Evolutionary conservation across 257 asterid species (phyloP).

Genomic region (Misopates orontium): DNA sequence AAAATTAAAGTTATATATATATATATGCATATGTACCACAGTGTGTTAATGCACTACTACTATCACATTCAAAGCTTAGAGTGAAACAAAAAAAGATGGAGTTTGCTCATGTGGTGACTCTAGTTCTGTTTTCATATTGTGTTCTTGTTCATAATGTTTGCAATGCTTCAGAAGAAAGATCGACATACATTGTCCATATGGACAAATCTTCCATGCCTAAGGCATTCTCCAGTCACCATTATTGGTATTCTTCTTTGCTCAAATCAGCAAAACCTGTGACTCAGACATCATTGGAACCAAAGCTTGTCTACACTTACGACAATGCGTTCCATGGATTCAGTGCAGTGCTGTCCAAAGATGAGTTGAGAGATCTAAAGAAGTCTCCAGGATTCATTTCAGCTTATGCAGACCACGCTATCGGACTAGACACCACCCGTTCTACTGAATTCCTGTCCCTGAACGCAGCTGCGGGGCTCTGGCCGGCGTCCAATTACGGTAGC

Average conservation of each 20-base stretch:
- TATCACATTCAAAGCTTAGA: no score
- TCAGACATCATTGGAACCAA: slow-evolving; percentile 14
- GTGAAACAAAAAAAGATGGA: slow-evolving; percentile 2
- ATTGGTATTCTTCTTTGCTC: slow-evolving; percentile 35
- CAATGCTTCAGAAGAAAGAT: slow-evolving; percentile 24
- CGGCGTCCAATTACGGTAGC: slow-evolving; percentile 37
- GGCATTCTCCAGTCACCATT: slow-evolving; percentile 34
- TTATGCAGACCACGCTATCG: slow-evolving; percentile 9
- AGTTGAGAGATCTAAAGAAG: slow-evolving; percentile 24
- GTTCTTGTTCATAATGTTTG: background rate
- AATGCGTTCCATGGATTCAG: slow-evolving; percentile 39
- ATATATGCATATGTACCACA: no score
- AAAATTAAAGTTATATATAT: no score
- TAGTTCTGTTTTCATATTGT: background rate
- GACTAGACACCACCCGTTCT: slow-evolving; percentile 32
- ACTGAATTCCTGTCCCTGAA: slow-evolving; percentile 31
- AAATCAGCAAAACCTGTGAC: slow-evolving; percentile 18
- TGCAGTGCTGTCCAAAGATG: slow-evolving; percentile 12
- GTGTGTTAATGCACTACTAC: no score
- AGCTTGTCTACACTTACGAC: slow-evolving; percentile 35
- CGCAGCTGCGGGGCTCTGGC: slow-evolving; percentile 40
- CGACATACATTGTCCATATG: slow-evolving; percentile 35
- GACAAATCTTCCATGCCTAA: slow-evolving; percentile 40
- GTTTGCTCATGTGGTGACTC: background rate
- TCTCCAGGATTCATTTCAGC: slow-evolving; percentile 30